Evolutionary conservation across 1,139 yeast genomes (phyloP).

Genomic region (Hyphopichia pseudoburtonii): DNA sequence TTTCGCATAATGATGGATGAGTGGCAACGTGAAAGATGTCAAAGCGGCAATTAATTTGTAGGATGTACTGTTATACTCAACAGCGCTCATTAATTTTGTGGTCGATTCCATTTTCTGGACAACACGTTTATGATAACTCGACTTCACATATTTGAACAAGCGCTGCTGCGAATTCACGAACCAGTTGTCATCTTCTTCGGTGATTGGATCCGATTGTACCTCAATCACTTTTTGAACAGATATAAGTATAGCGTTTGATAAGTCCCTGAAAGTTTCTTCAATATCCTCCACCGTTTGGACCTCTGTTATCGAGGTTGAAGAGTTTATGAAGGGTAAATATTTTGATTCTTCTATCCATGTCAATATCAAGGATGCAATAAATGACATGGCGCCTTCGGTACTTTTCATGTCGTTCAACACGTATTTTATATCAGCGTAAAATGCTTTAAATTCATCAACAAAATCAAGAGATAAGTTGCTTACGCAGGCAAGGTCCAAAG

Average conservation of each 20-base stretch:
- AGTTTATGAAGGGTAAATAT: conserved; percentile 17
- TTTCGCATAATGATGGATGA: conserved; percentile 54
- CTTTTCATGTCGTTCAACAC: conserved; percentile 29
- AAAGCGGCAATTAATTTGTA: conserved; percentile 44
- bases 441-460: conserved; percentile 20
- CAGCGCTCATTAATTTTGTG: conserved; percentile 16
- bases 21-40: conserved; percentile 55
- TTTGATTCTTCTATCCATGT: conserved; percentile 33
- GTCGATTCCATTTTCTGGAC: conserved; percentile 18
- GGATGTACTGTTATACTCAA: conserved; percentile 36
- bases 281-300: conserved; percentile 33
- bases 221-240: conserved; percentile 60
- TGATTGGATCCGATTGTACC: conserved; percentile 28
- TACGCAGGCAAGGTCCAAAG: conserved; percentile 10
- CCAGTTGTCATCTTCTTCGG: conserved; percentile 67
- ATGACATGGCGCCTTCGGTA: conserved; percentile 27
- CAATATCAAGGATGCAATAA: conserved; percentile 47
- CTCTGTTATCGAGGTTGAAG: conserved; percentile 23
- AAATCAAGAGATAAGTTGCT: conserved; percentile 15
- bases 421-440: conserved; percentile 16
- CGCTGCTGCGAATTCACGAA: conserved; percentile 49
- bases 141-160: conserved; percentile 30
- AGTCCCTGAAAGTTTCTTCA: conserved; percentile 48
- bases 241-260: conserved; percentile 63
- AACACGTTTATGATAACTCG: conserved; percentile 32